Percentiles rank a stretch among this genome's conserved stretches.
Evolutionary conservation across 768 basidiomycete species (phyloP).

Genomic region (Erythrobasidium yunnanense): DNA sequence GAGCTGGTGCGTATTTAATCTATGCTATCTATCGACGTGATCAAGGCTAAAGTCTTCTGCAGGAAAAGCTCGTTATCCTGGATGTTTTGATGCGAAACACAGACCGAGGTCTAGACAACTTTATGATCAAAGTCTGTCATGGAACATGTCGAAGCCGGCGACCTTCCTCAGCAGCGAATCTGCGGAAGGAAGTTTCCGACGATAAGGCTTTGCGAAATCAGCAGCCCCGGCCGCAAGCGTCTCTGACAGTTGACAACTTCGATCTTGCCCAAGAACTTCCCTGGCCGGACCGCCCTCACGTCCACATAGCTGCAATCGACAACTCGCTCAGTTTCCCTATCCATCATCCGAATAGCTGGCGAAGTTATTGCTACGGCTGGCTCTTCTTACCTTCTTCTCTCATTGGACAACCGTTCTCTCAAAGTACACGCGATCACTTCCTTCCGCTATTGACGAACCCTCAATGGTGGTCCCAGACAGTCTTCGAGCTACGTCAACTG

Average conservation of each 20-base stretch:
- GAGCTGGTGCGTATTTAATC: constrained; percentile 51
- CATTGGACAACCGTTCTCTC: constrained; percentile 56
- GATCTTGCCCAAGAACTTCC: background rate
- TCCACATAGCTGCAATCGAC: constrained; percentile 62
- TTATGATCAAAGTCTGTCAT: constrained; percentile 34
- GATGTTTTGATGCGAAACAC: constrained; percentile 90
- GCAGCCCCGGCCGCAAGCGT: constrained; percentile 1
- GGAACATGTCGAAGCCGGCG: constrained; percentile 7
- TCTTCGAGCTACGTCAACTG: constrained; percentile 60
- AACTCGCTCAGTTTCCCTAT: constrained; percentile 87
- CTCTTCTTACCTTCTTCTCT: constrained; percentile 35
- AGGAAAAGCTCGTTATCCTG: constrained; percentile 77
- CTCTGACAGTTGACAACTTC: background rate
- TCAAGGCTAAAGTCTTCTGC: too few species aligned
- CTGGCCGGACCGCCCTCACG: background rate
- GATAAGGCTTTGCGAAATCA: background rate
- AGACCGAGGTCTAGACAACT: constrained; percentile 63
- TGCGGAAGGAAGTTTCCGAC: background rate
- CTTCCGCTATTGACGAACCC: constrained; percentile 70
- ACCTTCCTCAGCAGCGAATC: background rate
- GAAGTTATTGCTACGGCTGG: constrained; percentile 37
- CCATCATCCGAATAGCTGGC: constrained; percentile 75
- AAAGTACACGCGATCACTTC: constrained; percentile 69
- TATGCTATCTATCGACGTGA: too few species aligned
- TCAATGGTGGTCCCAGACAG: constrained; percentile 82